Evolutionary conservation across 148 eudicot genomes (phyloP), one percentile per base, ranked within the genome.

Genomic region (Chenopodium quinoa): DNA sequence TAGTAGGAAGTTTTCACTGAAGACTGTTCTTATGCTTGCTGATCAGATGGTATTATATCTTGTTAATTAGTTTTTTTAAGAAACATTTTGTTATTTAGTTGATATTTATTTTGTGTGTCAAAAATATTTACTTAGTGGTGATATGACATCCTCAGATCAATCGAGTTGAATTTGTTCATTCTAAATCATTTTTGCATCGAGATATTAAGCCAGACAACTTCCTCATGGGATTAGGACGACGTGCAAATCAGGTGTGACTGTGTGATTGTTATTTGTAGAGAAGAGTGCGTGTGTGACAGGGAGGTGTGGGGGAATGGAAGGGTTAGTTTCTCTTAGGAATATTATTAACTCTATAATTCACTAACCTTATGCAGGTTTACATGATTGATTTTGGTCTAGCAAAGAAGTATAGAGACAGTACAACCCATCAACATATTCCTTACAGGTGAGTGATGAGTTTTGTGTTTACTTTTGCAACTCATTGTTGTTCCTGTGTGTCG

Each of bases 161-260:
- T 80, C 92, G 99, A 83, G 91, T 93, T 84, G 99, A 93, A 80
- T 96, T 91, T 88, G 89, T 96, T 78, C 99, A 96, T 87, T 79
- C 88, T 29, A 96, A 96, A 83, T 96, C 99, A 48, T 96, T 96
- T 87, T 88, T 96, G 77, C 99, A 96, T 87, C 98, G 99, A 64
- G 99, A 96, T 87, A 92, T 96, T 79, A 96, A 96, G 85, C 99
- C 99, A 71, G 99, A 96, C 87, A 96, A 96, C 83, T 96, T 96
- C 85, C 99, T 96, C 73, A 96, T 96, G 98, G 99, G 99, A 62
- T 89, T 96, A 90, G 98, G 98, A 58, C 87, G 99, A 74, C 99
- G 99, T 76, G 98, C 98, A 85, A 96, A 93, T 89, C 99, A 96
- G 98, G 99, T 71, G 31, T 32, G 68, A 27, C 31, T 76, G 11